phyloP scores from a whole-genome alignment of 306 rosid genomes.

The Pueraria montana region DNA sequence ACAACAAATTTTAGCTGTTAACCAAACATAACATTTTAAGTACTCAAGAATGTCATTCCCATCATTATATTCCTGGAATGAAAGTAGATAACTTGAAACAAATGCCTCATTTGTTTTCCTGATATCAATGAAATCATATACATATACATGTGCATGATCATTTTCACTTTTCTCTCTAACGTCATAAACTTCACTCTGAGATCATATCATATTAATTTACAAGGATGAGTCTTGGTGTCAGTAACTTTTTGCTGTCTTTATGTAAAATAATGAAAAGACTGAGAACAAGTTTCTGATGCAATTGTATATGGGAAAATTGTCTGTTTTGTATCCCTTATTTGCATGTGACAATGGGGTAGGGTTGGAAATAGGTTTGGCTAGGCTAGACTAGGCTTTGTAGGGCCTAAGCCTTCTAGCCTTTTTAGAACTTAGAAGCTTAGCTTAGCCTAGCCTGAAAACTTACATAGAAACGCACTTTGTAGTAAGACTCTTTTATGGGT shows the following conservation, averaged over 20 bases:
- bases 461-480: not conserved
- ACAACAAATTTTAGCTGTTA: too few species aligned
- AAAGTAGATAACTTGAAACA: too few species aligned
- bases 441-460: not conserved
- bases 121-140: not conserved
- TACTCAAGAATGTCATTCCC: too few species aligned
- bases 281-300: slow-evolving; percentile 30
- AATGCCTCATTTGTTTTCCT: not conserved
- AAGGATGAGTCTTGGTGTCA: slow-evolving; percentile 17
- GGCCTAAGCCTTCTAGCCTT: not conserved
- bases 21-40: too few species aligned
- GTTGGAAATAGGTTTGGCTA: not conserved
- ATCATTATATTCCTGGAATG: too few species aligned
- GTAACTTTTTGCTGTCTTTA: slow-evolving; percentile 22
- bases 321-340: slow-evolving; percentile 44
- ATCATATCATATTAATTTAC: not conserved
- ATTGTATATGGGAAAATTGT: slow-evolving; percentile 12
- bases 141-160: not conserved
- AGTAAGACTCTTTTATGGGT: not conserved
- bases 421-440: not conserved
- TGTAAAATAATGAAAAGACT: slow-evolving; percentile 17
- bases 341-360: not conserved
- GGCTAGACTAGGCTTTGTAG: not conserved
- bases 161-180: slow-evolving; percentile 8
- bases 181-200: slow-evolving; percentile 5